Evolutionary conservation across 768 basidiomycete species (phyloP).

Genomic region (Pisolithus sp.): DNA sequence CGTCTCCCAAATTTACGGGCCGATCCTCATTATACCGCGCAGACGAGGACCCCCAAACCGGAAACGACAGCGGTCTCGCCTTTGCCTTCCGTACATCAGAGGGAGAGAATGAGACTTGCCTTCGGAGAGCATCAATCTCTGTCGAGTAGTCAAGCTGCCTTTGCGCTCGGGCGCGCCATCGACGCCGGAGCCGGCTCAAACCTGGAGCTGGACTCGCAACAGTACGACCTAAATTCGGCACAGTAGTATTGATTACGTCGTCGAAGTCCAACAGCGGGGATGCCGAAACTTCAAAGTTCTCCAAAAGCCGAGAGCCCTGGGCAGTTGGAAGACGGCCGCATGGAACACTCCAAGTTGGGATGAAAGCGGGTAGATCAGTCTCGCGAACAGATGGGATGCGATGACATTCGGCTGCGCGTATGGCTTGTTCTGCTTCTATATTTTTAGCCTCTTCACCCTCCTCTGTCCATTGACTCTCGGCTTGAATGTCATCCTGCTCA

Average conservation of each 20-base stretch:
- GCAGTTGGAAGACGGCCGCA: neutral
- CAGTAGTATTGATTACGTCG: no score
- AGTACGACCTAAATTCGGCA: no score
- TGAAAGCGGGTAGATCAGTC: neutral
- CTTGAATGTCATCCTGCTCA: constrained; percentile 9
- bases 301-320: constrained; percentile 17
- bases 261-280: constrained; percentile 17
- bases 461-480: constrained; percentile 3
- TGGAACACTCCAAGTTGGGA: neutral
- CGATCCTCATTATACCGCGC: no score
- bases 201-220: no score
- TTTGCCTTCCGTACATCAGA: no score
- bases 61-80: no score
- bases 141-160: constrained; percentile 11
- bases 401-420: constrained; percentile 18
- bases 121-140: neutral
- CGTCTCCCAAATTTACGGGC: no score
- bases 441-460: constrained; percentile 8
- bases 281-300: constrained; percentile 22
- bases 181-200: constrained; percentile 6
- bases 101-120: neutral
- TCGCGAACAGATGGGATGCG: constrained; percentile 3
- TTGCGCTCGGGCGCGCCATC: constrained; percentile 21
- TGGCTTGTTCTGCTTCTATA: constrained; percentile 2
- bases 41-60: no score